Evolutionary conservation across 164 flowering plant species (phyloP).

Genomic region (Aristolochia californica): DNA sequence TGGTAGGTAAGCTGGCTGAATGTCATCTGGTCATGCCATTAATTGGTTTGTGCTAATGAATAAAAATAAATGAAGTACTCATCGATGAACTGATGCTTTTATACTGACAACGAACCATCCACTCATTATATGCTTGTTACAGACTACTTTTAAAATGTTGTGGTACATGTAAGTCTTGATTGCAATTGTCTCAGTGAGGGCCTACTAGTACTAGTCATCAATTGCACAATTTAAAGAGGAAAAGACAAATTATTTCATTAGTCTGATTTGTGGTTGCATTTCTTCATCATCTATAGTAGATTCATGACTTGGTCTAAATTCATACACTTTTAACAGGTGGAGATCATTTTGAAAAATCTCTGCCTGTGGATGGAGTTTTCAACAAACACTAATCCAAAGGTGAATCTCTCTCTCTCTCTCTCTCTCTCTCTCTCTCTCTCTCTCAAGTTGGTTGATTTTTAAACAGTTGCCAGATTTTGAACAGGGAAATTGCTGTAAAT

Average conservation of each 20-base stretch:
- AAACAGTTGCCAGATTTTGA: neutral
- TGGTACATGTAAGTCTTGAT: too few species aligned
- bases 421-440: too few species aligned
- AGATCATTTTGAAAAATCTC: constrained; percentile 4
- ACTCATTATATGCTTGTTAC: too few species aligned
- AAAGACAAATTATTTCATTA: too few species aligned
- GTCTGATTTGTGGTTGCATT: neutral
- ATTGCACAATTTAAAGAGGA: too few species aligned
- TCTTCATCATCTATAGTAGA: neutral
- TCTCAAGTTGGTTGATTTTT: neutral
- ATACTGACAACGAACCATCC: neutral
- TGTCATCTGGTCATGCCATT: neutral
- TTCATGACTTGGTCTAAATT: neutral
- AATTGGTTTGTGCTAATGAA: neutral
- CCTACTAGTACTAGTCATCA: too few species aligned
- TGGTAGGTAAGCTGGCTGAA: too few species aligned
- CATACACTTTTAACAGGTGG: constrained; percentile 3
- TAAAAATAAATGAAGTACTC: neutral
- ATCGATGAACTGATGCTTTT: neutral
- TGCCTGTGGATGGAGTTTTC: neutral
- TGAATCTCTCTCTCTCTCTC: too few species aligned
- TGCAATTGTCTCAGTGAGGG: too few species aligned
- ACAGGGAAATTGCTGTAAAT: constrained; percentile 7
- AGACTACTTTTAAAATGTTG: too few species aligned
- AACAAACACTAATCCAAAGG: neutral